phyloP scores from a whole-genome alignment of 2,329 filamentous ascomycete genomes.

The Fusarium equiseti region DNA sequence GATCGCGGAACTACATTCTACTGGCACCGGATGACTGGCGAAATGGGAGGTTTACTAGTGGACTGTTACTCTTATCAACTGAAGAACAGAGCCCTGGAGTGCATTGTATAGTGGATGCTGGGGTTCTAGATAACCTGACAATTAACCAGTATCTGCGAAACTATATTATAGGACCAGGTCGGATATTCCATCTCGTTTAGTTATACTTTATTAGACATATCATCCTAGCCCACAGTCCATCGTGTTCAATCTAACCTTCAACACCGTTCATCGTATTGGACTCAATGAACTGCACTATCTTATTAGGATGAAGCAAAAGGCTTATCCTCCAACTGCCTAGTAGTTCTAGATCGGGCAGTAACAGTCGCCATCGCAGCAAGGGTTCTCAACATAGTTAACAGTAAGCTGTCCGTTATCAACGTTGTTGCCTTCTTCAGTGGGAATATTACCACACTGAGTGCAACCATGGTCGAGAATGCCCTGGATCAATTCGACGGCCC shows the following conservation, averaged over 20 bases:
- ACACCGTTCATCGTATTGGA: too few relatives aligned
- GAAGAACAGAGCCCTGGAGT: background rate
- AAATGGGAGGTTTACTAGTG: background rate
- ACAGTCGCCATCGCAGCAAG: background rate
- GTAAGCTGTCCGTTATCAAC: background rate
- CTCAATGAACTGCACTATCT: background rate
- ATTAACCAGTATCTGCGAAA: too few relatives aligned
- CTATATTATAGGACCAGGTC: background rate
- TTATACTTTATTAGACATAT: background rate
- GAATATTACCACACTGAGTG: constrained; percentile 10
- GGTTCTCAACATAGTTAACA: constrained; percentile 3
- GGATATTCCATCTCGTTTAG: background rate
- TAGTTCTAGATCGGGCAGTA: background rate
- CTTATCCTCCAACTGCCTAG: fast-evolving
- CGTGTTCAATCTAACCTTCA: too few relatives aligned
- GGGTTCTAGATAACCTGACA: background rate
- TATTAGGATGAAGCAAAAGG: background rate
- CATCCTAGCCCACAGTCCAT: background rate
- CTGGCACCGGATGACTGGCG: background rate
- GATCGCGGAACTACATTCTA: background rate
- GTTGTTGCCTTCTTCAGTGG: background rate
- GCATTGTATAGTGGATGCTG: background rate
- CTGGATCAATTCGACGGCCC: background rate
- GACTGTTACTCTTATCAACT: background rate
- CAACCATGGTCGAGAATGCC: constrained; percentile 2